phyloP scores from a whole-genome alignment of 495 filamentous ascomycete species.

The Glutinoglossum americanum region DNA sequence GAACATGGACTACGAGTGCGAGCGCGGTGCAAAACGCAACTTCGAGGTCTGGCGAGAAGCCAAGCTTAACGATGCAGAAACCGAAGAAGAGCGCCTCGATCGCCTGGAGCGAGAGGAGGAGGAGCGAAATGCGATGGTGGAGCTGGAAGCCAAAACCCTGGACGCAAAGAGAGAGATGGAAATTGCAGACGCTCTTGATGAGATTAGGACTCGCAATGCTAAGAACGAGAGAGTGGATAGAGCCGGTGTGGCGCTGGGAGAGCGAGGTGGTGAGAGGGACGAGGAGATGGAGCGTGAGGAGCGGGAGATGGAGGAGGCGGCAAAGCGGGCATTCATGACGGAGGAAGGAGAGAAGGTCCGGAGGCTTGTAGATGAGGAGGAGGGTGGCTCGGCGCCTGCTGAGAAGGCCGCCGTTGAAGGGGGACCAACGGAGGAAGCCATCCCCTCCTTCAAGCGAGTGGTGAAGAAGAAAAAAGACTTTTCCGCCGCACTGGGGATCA shows the following conservation, averaged over 20 bases:
- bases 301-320: conserved; percentile 69
- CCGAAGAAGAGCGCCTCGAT: conserved; percentile 68
- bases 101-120: conserved; percentile 29
- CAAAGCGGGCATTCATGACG: conserved; percentile 55
- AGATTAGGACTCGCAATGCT: conserved; percentile 82
- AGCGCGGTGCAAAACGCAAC: conserved; percentile 74
- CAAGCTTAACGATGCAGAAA: conserved; percentile 44
- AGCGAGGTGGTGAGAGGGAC: conserved; percentile 27
- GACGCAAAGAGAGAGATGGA: conserved; percentile 97
- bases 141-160: conserved; percentile 59
- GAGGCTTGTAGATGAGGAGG: conserved; percentile 24
- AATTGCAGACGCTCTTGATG: conserved; percentile 87
- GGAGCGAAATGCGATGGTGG: conserved; percentile 53
- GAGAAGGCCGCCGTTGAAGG: too few species aligned
- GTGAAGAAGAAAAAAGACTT: conserved; percentile 73
- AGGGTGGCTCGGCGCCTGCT: too few species aligned
- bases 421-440: conserved; percentile 4
- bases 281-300: conserved; percentile 42
- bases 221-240: conserved; percentile 55
- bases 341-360: conserved; percentile 31
- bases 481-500: conserved; percentile 56
- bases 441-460: conserved; percentile 50
- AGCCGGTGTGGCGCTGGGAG: conserved; percentile 25
- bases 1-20: conserved; percentile 78
- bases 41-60: conserved; percentile 70